Base-by-base conservation (phyloP, 2,329 filamentous ascomycete genomes). In the Pseudogymnoascus sp. region DNA sequence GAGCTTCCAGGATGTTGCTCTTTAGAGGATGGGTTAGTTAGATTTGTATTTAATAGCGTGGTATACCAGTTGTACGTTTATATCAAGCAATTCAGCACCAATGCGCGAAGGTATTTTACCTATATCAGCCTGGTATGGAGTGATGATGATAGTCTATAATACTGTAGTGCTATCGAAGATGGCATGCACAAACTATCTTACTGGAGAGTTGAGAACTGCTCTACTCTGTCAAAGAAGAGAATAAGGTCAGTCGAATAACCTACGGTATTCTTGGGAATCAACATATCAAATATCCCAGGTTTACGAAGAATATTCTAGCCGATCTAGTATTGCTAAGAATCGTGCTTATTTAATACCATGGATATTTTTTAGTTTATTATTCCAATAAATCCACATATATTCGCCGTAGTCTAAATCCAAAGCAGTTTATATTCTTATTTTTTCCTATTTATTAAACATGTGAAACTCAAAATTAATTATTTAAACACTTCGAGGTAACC, bases 1-100 rank as follows among this genome's bases (percentile, higher is more conserved):
- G 0, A 78, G 83, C n/a, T 87, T 88, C 73, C 84, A 87, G 69
- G 83, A 88, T 68, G 84, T 88, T 56, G 83, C 82, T 65, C 75
- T 88, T 69, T 87, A 77, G 18, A 38, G 11, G 16, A 18, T 40
- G 36, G 34, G 10, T 56, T 34, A 8, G 28, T 10, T 56, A 56
- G 50, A 56, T 56, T 34, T 56, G 50, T 56, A 56, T 56, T 56
- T 56, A 56, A 56, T 56, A 56, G 50, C 50, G 50, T 56, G 50
- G 50, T 56, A 56, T 56, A 56, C 50, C 50, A 56, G 50, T 56
- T 56, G 50, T 56, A 56, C 50, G 50, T 56, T 56, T 56, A 56
- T 18, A 36, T 56, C 46, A 36, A 56, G 50, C 50, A 34, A 56
- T 56, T 56, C 50, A 56, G 50, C 50, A 36, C 50, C 46, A 56